These are phyloP conservation scores for Solanum etuberosum DNA, from an alignment of 257 asterid species.

Conservation along the genomic window DNA sequence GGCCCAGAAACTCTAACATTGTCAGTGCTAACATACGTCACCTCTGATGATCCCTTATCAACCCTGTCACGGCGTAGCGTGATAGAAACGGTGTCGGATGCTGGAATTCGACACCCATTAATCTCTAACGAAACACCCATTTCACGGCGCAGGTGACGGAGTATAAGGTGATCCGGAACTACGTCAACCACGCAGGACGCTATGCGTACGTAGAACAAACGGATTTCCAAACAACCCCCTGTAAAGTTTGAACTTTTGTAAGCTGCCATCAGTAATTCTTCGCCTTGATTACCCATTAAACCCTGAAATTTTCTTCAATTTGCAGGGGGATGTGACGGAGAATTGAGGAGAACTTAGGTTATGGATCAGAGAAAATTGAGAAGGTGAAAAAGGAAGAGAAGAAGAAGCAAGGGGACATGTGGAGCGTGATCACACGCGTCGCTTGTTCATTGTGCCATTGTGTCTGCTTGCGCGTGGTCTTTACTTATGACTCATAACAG, in stretches of 20 bases:
- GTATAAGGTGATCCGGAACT: conserved; percentile 38
- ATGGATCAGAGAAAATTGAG: background rate
- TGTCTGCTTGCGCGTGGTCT: background rate
- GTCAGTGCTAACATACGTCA: conserved; percentile 65
- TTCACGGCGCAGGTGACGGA: conserved; percentile 52
- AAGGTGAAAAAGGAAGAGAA: background rate
- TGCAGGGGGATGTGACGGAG: background rate
- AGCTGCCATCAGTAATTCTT: conserved; percentile 32
- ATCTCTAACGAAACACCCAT: conserved; percentile 42
- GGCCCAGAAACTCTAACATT: conserved; percentile 59
- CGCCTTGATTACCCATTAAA: conserved; percentile 33
- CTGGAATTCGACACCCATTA: conserved; percentile 44
- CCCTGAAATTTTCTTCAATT: background rate
- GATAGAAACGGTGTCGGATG: conserved; percentile 36
- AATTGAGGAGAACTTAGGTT: background rate
- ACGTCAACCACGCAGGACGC: conserved; percentile 35
- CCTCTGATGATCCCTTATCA: conserved; percentile 62
- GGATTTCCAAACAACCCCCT: conserved; percentile 53
- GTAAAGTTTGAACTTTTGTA: conserved; percentile 34
- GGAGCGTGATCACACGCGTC: background rate
- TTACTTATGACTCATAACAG: background rate
- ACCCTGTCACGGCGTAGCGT: conserved; percentile 55
- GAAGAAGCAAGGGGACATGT: background rate
- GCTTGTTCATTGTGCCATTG: background rate
- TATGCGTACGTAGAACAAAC: conserved; percentile 55